Percentiles rank a stretch among this genome's conserved stretches.
These are phyloP conservation scores for Thalassiosira mediterranea DNA, from an alignment of 352 stramenopile genomes.

Conservation along the genomic window DNA sequence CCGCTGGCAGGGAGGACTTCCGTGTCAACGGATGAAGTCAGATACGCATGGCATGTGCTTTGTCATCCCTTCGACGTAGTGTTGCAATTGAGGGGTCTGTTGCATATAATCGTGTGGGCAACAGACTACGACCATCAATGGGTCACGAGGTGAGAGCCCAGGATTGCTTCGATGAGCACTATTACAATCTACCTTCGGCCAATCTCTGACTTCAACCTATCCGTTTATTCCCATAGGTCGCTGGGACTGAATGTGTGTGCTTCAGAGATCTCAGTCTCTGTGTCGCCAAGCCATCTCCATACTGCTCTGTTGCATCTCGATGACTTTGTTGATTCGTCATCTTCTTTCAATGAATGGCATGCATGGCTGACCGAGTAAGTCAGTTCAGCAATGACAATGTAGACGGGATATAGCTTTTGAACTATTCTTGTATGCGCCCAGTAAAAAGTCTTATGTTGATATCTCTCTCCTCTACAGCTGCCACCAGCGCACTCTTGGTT, in stretches of 20 bases:
- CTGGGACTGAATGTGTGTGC: constrained; percentile 21
- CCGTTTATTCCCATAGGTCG: neutral
- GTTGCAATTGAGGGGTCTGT: constrained; percentile 26
- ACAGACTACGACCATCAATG: constrained; percentile 50
- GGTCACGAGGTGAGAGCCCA: constrained; percentile 7
- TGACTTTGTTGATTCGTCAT: constrained; percentile 15
- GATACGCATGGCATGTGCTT: constrained; percentile 24
- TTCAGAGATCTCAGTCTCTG: constrained; percentile 19
- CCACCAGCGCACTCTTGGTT: constrained; percentile 17
- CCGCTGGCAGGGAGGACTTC: neutral
- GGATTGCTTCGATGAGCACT: neutral
- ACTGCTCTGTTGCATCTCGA: constrained; percentile 54
- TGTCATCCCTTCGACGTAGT: constrained; percentile 26
- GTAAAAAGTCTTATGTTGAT: too few species aligned
- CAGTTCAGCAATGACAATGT: neutral
- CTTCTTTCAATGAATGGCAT: constrained; percentile 1
- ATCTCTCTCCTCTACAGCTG: too few species aligned
- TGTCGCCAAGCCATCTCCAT: constrained; percentile 42
- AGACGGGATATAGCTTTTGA: too few species aligned
- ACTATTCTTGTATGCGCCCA: too few species aligned
- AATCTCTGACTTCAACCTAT: neutral
- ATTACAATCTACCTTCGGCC: neutral
- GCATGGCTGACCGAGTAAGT: neutral
- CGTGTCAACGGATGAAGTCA: neutral
- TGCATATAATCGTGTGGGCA: constrained; percentile 35